Evolutionary conservation across 2,329 filamentous ascomycete species (phyloP), one percentile per base, ranked within the genome.

Genomic region (Xylaria multiplex): DNA sequence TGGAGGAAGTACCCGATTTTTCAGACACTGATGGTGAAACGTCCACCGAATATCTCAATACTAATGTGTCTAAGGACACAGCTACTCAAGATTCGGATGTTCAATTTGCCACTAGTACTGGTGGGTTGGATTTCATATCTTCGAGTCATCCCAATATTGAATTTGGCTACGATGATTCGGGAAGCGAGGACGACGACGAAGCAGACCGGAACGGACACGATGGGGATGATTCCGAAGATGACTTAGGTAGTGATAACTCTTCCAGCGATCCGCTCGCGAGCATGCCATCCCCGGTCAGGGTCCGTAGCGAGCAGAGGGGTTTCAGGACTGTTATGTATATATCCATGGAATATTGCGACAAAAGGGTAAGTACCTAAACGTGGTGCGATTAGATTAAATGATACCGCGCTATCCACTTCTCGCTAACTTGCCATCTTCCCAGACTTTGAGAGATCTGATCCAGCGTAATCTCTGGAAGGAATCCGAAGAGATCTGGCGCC

Each of bases 301-400:
- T 64, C 14, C 72, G 74, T 65, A 75, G 73, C 50, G 79, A 80
- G 48, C 82, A 85, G 62, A 83, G 85, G 49, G 80, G 87, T 3
- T 85, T 87, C 66, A 87, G 87, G 59, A 94, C 91, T 0, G 90
- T 94, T 6, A 84, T 99, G 48, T 99, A 97, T 77, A 98, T 99
- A 62, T 96, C 97, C 67, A 99, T 99, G 96, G 96, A 99, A 77
- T 97, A 97, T 72, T 99, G 96, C 75, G 95, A 98, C 77, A 96
- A 95, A 76, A 88, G 92, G 71, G 89, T 91, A 81, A 78, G 85
- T 80, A 5, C 27, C 27, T 27, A 27, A 24, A 59, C 46, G 8
- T 24, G 13, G 8, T 52, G n/a, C 56, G 3, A 3, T 49, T 19
- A 13, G 16, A 22, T 19, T 4, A 27, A 16, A 19, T 62, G 52